Evolutionary conservation across 1,284 basidiomycete genomes (phyloP).

Genomic region (Caloboletus firmus): DNA sequence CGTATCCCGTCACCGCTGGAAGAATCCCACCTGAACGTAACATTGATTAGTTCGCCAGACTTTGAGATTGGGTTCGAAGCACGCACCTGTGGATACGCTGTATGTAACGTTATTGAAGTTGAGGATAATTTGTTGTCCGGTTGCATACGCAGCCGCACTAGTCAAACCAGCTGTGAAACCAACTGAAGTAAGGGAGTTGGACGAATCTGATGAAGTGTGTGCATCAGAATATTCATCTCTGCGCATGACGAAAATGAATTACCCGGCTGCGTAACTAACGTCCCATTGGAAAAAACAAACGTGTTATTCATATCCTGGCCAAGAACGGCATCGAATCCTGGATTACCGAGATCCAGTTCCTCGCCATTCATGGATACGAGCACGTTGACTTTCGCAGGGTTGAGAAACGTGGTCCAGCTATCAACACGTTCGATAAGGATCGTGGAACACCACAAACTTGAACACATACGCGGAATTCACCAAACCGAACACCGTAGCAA

Average conservation of each 20-base stretch:
- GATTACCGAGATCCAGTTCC: constrained; percentile 4
- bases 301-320: constrained; percentile 5
- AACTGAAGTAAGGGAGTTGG: neutral
- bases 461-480: constrained; percentile 7
- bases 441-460: neutral
- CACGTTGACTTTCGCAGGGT: neutral
- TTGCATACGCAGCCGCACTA: neutral
- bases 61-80: too few species aligned
- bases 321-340: neutral
- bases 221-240: neutral
- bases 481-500: neutral
- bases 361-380: neutral
- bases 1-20: neutral
- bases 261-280: neutral
- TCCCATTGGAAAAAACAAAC: constrained; percentile 2
- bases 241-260: neutral
- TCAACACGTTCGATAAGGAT: neutral
- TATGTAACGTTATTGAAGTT: constrained; percentile 5
- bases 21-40: constrained; percentile 1
- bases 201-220: neutral
- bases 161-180: neutral
- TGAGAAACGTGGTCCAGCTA: constrained; percentile 9
- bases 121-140: neutral
- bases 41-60: too few species aligned
- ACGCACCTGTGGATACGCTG: constrained; percentile 3